phyloP scores from a whole-genome alignment of 805 yeast species.

The Barnettozyma californica region DNA sequence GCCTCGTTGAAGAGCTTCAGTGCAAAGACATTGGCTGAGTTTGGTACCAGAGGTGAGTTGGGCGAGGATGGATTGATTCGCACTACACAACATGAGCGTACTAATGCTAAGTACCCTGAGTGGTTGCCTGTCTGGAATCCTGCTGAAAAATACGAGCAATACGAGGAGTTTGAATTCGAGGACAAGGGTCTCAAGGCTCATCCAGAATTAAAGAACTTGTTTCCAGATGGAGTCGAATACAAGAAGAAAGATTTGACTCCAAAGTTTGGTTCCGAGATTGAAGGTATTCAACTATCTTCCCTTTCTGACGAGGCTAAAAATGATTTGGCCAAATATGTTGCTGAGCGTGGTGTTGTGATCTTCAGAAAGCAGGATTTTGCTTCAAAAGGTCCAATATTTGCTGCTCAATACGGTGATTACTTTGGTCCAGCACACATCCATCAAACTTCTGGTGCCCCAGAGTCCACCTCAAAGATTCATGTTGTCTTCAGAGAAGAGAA shows the following conservation, averaged over 20 bases:
- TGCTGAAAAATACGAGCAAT: constrained; percentile 9
- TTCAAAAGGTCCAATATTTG: constrained; percentile 43
- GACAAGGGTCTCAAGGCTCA: constrained; percentile 11
- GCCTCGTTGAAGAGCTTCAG: not conserved
- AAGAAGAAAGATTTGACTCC: constrained; percentile 3
- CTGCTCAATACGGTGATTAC: constrained; percentile 49
- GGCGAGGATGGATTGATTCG: constrained; percentile 6
- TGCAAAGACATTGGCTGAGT: not conserved
- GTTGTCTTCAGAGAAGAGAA: constrained; percentile 41
- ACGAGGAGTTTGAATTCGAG: constrained; percentile 5
- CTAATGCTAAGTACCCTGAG: not conserved
- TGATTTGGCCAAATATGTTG: constrained; percentile 64
- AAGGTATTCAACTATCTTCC: constrained; percentile 53
- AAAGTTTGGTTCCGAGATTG: constrained; percentile 37
- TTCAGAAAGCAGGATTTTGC: constrained; percentile 56
- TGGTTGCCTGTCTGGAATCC: constrained; percentile 14
- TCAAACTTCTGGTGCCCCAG: constrained; percentile 70
- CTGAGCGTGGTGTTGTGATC: constrained; percentile 64
- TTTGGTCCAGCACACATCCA: constrained; percentile 72
- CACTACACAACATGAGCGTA: constrained; percentile 1
- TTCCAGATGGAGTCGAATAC: not conserved
- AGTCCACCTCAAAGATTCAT: constrained; percentile 47
- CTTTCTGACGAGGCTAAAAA: constrained; percentile 52
- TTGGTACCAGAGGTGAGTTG: constrained; percentile 4
- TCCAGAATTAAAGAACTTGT: constrained; percentile 4